These are phyloP conservation scores for Thelonectria blattea DNA, from an alignment of 2,329 filamentous ascomycete species.

Conservation along the genomic window DNA sequence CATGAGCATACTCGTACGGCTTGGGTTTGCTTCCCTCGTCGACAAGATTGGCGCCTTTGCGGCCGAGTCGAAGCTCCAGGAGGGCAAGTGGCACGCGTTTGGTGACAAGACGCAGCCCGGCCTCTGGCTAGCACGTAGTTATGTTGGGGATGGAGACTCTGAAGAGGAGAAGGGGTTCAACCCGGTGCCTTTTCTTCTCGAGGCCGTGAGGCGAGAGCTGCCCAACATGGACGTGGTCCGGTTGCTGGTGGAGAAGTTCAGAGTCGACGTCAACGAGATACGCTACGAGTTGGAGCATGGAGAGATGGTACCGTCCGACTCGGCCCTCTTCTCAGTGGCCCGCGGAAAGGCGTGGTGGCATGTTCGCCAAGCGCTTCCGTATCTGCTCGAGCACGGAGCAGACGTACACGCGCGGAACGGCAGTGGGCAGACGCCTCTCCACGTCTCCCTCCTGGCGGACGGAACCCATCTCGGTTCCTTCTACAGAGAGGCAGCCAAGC, in stretches of 20 bases:
- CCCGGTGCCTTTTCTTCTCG: constrained; percentile 27
- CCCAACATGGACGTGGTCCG: constrained; percentile 46
- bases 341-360: constrained; percentile 32
- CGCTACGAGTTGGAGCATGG: too few relatives aligned
- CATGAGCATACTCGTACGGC: constrained; percentile 20
- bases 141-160: background rate
- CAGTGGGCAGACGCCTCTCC: constrained; percentile 26
- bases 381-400: constrained; percentile 28
- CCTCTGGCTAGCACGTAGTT: constrained; percentile 23
- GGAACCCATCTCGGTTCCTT: constrained; percentile 10
- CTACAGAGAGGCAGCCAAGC: constrained; percentile 22
- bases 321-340: background rate
- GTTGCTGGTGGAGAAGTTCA: constrained; percentile 41
- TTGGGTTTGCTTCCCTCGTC: constrained; percentile 27
- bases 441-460: constrained; percentile 20
- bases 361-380: constrained; percentile 31
- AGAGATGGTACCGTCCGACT: background rate
- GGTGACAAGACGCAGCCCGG: constrained; percentile 25
- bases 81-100: constrained; percentile 30
- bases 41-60: constrained; percentile 27
- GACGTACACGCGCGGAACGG: constrained; percentile 20
- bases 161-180: background rate
- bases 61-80: constrained; percentile 10
- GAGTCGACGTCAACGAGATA: constrained; percentile 41
- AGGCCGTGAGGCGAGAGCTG: constrained; percentile 38